Evolutionary conservation across 2,329 filamentous ascomycete species (phyloP).

Genomic region (Pseudogymnoascus sp.): DNA sequence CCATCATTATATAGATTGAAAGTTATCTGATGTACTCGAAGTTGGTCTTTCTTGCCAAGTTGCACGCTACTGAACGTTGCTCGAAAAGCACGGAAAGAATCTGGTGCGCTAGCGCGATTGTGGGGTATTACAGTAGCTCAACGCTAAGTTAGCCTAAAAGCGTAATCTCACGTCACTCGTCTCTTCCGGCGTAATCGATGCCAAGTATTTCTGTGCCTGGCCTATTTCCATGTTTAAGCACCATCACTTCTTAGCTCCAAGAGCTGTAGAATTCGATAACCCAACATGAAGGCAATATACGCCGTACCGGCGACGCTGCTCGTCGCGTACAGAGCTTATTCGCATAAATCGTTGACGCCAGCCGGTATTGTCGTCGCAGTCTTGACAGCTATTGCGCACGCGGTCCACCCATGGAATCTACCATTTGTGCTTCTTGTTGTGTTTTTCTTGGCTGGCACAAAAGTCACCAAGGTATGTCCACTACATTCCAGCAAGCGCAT

Average conservation of each 20-base stretch:
- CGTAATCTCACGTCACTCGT: slow-evolving; percentile 3
- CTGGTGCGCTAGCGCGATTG: neutral
- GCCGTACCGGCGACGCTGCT: slow-evolving; percentile 50
- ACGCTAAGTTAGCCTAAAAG: slow-evolving; percentile 2
- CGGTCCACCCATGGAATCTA: slow-evolving; percentile 87
- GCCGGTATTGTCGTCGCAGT: slow-evolving; percentile 64
- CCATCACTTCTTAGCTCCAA: slow-evolving; percentile 5
- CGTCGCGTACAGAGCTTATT: slow-evolving; percentile 60
- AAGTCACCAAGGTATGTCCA: slow-evolving; percentile 64
- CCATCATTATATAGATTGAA: neutral
- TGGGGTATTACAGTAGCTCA: neutral
- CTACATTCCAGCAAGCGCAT: slow-evolving; percentile 9
- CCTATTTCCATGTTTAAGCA: neutral
- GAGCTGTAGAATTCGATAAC: neutral
- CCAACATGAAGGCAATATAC: slow-evolving; percentile 47
- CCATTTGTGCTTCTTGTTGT: slow-evolving; percentile 76
- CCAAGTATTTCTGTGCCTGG: neutral
- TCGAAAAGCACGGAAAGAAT: neutral
- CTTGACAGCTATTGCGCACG: slow-evolving; percentile 70
- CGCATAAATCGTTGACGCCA: slow-evolving; percentile 69
- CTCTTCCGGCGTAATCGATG: neutral
- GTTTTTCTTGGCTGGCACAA: slow-evolving; percentile 81
- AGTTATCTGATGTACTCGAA: neutral
- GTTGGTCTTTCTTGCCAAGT: neutral
- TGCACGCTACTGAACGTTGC: neutral